Evolutionary conservation across 768 basidiomycete species (phyloP), one percentile per base, ranked within the genome.

Genomic region (Rossbeevera mucosa): DNA sequence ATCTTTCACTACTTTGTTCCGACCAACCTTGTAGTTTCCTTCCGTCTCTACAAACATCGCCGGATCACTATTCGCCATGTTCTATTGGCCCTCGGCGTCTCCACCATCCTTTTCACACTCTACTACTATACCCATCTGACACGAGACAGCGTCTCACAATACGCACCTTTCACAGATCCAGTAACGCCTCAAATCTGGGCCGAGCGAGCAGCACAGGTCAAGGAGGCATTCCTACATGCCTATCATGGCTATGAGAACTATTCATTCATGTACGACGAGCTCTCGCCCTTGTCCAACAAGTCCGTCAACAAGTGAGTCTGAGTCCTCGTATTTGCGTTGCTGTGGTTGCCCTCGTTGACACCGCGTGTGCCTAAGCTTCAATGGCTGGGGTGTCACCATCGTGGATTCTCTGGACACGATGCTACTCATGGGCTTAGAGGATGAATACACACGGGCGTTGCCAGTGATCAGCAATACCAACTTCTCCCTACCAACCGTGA

Each of bases 381-480:
- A 90, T 62, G 86, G 85, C 12, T 91, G 88, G 88, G 84, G 83
- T 25, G 75, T 88, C 7, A 86, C 88, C 7, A 72, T 82, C 22
- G 77, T 91, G 45, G 94, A 95, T 63, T 82, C 89, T 1, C 74
- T 96, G 20, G 91, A 94, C 60, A 91, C 91, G 1, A 83, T 95
- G 76, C 72, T 88, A 24, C 72, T 97, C 30, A 85, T 95, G 82
- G 88, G 76, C 3, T 71, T 94, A 6, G 66, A 82, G 25, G 78
- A 81, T 2, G 88, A 94, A 60, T 94, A 85, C 62, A 52, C 72
- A 18, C 75, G 83, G 2, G 87, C 86, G 0, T 59, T 90, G 5
- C 73, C 77, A 3, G 70, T 79, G 8, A 70, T 88, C 8, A 64
- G 71, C 24, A 64, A 74, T 13, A 67, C 72, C 30, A 76, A 78